Base-by-base conservation (phyloP, 2,329 filamentous ascomycete species). In the Aspergillus sp. region DNA sequence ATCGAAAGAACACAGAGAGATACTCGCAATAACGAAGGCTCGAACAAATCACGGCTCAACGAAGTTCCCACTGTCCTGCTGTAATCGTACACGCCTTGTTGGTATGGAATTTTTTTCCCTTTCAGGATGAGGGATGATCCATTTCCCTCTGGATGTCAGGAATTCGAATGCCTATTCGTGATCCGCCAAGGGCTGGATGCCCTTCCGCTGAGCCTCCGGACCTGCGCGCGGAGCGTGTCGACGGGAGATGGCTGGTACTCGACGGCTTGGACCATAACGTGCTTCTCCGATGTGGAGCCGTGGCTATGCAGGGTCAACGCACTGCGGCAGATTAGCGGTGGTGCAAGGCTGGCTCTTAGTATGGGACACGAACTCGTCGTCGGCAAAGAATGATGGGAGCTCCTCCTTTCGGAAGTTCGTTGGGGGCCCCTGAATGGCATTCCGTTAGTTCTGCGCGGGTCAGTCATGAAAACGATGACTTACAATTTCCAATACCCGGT, bases 51-150 rank as follows among this genome's bases (percentile, higher is more conserved):
- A 30, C 66, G 70, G 41, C 66, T 74, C 35, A 72, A 70, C 52
- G 71, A 76, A 60, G 72, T 76, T 42, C 74, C 74, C 35, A 75
- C 71, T 45, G 76, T 76, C 63, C 52, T 76, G 42, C 54, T 72
- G 32, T 74, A 65, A 73, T 50, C 46, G 16, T 30, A 36, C 35
- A 26, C 19, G 8, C 22, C 19, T 26, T 41, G 20, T 35, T 19
- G 11, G 13, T 22, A 8, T 33, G 24, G 26, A n/a, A 4, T 13
- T 3, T n/a, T n/a, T 38, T 30, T 30, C 35, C 14, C 16, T n/a
- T n/a, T n/a, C 35, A 38, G 35, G 35, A 38, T n/a, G 35, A 38
- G 20, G 19, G 13, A 19, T 33, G n/a, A 10, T 32, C 13, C 43
- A 45, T 33, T 30, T 17, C 43, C 43, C 33, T 24, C 45, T 47